phyloP scores from a whole-genome alignment of 371 early-diverging fungal genomes.

The Mucor lusitanicus region DNA sequence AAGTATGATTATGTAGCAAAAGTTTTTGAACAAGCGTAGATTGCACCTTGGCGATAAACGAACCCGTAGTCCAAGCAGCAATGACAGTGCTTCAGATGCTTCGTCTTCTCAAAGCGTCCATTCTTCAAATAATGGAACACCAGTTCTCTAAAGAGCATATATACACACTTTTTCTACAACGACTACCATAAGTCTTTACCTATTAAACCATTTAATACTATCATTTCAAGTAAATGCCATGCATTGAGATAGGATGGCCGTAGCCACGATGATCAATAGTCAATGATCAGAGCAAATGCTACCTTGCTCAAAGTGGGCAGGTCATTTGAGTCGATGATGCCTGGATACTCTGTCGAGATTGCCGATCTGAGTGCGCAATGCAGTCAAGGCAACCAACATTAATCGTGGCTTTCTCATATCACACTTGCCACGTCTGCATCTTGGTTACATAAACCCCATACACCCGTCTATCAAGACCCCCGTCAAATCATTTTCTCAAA shows the following conservation, averaged over 20 bases:
- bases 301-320: no score
- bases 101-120: background rate
- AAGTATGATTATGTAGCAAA: conserved; percentile 19
- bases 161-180: background rate
- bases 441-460: background rate
- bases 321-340: no score
- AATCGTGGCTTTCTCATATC: background rate
- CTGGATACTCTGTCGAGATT: no score
- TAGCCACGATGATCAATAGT: no score
- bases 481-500: background rate
- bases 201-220: background rate
- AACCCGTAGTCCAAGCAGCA: conserved; percentile 11
- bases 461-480: background rate
- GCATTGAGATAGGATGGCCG: no score
- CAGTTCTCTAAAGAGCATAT: background rate
- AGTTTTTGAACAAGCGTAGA: conserved; percentile 28
- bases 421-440: background rate
- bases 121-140: background rate
- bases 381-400: background rate
- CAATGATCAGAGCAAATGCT: no score
- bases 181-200: background rate
- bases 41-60: conserved; percentile 18
- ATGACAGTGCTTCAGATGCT: conserved; percentile 9
- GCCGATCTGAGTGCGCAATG: no score
- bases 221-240: no score